Conservation (phyloP, 2,329 filamentous ascomycete species). For the Coniochaeta sp. region DNA sequence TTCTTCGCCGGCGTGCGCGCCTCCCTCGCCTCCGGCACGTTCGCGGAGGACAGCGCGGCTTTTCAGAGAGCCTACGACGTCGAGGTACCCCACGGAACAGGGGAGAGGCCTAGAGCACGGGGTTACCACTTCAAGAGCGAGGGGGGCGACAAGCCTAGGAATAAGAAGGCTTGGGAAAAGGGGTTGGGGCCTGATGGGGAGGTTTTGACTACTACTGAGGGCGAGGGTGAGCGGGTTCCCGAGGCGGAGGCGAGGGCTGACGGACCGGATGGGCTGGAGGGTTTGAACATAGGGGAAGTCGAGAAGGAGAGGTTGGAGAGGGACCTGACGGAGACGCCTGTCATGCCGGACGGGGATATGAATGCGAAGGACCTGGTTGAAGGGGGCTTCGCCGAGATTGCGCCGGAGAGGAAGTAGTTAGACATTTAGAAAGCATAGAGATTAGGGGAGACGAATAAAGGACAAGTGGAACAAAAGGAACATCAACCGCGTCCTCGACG, state of each 20-base stretch:
- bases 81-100: slow-evolving; percentile 66
- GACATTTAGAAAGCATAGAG: too few relatives aligned
- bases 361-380: slow-evolving; percentile 43
- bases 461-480: too few relatives aligned
- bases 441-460: too few relatives aligned
- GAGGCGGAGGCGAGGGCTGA: slow-evolving; percentile 29
- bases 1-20: slow-evolving; percentile 69
- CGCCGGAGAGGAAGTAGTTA: slow-evolving; percentile 11
- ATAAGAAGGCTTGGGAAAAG: slow-evolving; percentile 58
- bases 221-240: too few relatives aligned
- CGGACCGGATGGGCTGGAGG: slow-evolving; percentile 15
- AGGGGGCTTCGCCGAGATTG: slow-evolving; percentile 48
- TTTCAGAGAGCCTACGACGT: slow-evolving; percentile 57
- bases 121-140: slow-evolving; percentile 77
- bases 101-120: slow-evolving; percentile 69
- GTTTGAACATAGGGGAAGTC: slow-evolving; percentile 19
- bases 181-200: slow-evolving; percentile 29
- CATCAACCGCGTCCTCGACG: too few relatives aligned
- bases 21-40: slow-evolving; percentile 50
- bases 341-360: slow-evolving; percentile 39
- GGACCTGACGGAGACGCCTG: slow-evolving; percentile 41
- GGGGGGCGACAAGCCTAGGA: slow-evolving; percentile 59
- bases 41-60: slow-evolving; percentile 49
- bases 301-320: slow-evolving; percentile 31
- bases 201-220: too few relatives aligned